A percentile compares a stretch with the other conserved stretches of the same genome.
Conservation (phyloP, 2,329 filamentous ascomycete species). For the Trichoderma sp. region DNA sequence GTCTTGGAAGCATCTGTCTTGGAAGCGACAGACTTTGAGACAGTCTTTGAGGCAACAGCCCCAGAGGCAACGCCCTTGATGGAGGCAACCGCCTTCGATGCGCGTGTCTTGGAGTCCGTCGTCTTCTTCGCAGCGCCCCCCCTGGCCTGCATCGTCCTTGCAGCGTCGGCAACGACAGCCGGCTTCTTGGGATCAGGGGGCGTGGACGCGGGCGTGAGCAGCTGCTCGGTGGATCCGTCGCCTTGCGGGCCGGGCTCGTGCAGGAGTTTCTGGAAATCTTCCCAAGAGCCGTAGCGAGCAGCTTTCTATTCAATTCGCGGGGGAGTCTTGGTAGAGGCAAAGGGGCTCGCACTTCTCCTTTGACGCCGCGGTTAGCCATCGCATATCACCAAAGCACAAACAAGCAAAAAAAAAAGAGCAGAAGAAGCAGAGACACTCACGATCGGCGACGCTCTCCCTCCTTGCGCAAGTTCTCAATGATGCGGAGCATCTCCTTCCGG, state of each 20-base stretch:
- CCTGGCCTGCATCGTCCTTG: neutral
- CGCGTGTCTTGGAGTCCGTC: neutral
- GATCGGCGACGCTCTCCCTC: slow-evolving; percentile 83
- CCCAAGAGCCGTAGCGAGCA: slow-evolving; percentile 39
- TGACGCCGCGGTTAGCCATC: slow-evolving; percentile 14
- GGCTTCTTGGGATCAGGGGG: neutral
- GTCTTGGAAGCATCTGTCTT: neutral
- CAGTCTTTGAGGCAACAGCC: neutral
- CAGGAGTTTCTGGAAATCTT: slow-evolving; percentile 37
- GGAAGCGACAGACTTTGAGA: neutral
- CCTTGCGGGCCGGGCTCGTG: slow-evolving; percentile 28
- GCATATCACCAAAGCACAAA: neutral
- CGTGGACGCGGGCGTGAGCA: neutral
- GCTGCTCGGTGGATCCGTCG: neutral
- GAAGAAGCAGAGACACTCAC: slow-evolving; percentile 53
- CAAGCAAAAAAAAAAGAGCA: too few species aligned
- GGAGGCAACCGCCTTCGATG: neutral
- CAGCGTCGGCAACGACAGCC: neutral
- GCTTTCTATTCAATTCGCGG: slow-evolving; percentile 49
- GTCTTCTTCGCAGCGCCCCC: neutral
- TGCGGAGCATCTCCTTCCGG: slow-evolving; percentile 86
- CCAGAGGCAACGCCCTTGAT: neutral
- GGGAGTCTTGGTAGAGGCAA: slow-evolving; percentile 44
- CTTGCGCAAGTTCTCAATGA: slow-evolving; percentile 83
- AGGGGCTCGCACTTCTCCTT: slow-evolving; percentile 46